Evolutionary conservation across 768 basidiomycete genomes (phyloP).

Genomic region (Leccinum arenicola): DNA sequence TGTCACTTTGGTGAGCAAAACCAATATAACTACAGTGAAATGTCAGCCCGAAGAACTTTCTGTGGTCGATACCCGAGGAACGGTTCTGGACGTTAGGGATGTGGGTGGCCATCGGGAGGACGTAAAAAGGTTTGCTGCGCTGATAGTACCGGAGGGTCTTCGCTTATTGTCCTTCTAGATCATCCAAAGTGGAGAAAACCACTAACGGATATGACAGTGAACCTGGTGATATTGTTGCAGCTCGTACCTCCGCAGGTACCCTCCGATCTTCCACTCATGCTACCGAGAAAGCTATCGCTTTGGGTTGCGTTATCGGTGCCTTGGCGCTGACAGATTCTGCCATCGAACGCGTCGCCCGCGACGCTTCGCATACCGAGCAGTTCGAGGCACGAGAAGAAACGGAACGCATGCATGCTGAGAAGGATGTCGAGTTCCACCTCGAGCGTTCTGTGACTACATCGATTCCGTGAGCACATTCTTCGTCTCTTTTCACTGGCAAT

Average conservation of each 20-base stretch:
- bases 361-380: background rate
- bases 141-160: background rate
- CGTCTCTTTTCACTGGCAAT: background rate
- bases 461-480: background rate
- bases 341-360: background rate
- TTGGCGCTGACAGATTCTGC: background rate
- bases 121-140: background rate
- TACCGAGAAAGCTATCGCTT: background rate
- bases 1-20: background rate
- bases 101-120: background rate
- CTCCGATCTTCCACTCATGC: background rate
- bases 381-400: background rate
- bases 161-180: background rate
- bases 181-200: background rate
- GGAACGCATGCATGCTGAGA: background rate
- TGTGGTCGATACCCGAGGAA: background rate
- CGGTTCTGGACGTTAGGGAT: background rate
- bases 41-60: background rate
- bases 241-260: background rate
- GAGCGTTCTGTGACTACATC: background rate
- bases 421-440: background rate
- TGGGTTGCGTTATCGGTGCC: too few relatives aligned
- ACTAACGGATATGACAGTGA: background rate
- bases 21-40: background rate
- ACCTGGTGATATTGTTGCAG: background rate